Evolutionary conservation across 1,284 basidiomycete species (phyloP).

Genomic region (Marasmius tenuissimus): DNA sequence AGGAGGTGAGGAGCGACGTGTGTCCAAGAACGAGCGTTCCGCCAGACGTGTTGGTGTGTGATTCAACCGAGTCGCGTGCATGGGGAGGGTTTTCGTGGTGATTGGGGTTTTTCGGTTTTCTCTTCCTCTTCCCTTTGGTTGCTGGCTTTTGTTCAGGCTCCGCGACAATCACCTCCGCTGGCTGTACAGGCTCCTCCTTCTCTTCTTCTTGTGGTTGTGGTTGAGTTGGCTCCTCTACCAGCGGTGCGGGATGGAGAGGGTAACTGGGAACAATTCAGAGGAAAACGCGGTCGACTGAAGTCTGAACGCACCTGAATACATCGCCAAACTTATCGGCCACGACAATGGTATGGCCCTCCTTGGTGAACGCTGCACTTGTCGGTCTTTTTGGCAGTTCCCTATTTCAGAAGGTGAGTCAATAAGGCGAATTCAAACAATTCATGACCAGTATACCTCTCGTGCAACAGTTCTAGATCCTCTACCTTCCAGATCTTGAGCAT

Average conservation of each 20-base stretch:
- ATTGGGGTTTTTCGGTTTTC: constrained; percentile 26
- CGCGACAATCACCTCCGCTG: constrained; percentile 1
- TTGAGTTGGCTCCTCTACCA: not conserved
- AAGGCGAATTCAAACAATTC: not conserved
- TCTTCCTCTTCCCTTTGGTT: not conserved
- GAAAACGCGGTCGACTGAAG: not conserved
- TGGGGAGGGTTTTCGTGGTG: constrained; percentile 21
- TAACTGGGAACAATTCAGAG: constrained; percentile 41
- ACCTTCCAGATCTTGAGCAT: constrained; percentile 73
- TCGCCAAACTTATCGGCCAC: constrained; percentile 89
- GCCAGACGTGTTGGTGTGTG: constrained; percentile 73
- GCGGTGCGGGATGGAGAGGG: constrained; percentile 35
- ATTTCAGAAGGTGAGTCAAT: not conserved
- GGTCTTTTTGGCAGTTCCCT: constrained; percentile 80
- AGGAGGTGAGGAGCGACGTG: constrained; percentile 77
- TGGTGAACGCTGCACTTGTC: constrained; percentile 61
- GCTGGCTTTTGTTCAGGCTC: not conserved
- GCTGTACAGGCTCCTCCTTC: constrained; percentile 20
- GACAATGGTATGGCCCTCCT: constrained; percentile 58
- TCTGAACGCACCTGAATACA: constrained; percentile 63
- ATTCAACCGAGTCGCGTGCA: constrained; percentile 41
- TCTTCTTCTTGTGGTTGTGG: not conserved
- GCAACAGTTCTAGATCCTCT: constrained; percentile 53
- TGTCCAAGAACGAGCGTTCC: constrained; percentile 84
- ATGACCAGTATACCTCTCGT: constrained; percentile 53